Evolutionary conservation across 2,329 filamentous ascomycete species (phyloP), one percentile per base, ranked within the genome.

Genomic region (Neoascochyta sp.): DNA sequence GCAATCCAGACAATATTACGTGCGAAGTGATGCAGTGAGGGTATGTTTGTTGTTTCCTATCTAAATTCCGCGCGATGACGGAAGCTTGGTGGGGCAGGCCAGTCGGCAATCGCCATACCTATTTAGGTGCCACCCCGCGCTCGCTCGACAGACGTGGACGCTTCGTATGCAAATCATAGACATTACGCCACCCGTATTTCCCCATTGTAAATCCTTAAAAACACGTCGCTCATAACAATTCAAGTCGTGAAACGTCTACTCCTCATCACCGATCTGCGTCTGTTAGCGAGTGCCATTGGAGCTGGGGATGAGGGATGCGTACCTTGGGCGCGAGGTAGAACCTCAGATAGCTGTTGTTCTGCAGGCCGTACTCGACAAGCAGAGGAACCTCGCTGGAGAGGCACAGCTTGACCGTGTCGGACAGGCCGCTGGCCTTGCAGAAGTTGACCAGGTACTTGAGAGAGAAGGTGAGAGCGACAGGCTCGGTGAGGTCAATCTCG

Each of bases 361-460:
- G 74, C 40, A 95, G 69, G 32, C 70, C 73, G 67, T 96, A 98
- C 73, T 98, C 92, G 24, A 98, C 92, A 52, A 96, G 74, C 47
- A 98, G 80, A 16, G 92, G 92, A 29, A 98, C 90, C 69, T 98
- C 92, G 66, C 88, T 89, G 30, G 90, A 96, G 50, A 98, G 76
- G 69, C 85, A 94, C 52, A 98, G 81, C 70, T 85, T 92, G 67
- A 98, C 93, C 47, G 77, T 75, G 50, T 66, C 71, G 21, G 89
- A 90, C 40, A 98, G 74, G 30, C 80, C 81, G 43, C 87, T 84
- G 18, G 93, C 93, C 74, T 98, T 98, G 84, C 92, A 96, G 74
- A 98, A 98, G 78, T 96, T 96, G 75, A 94, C 86, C 3, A 98
- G 82, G 71, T 98, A 98, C 73, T 98, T 98, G 57, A 98, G 83